Conservation (phyloP, 768 basidiomycete genomes). For the Mycena galericulata region DNA sequence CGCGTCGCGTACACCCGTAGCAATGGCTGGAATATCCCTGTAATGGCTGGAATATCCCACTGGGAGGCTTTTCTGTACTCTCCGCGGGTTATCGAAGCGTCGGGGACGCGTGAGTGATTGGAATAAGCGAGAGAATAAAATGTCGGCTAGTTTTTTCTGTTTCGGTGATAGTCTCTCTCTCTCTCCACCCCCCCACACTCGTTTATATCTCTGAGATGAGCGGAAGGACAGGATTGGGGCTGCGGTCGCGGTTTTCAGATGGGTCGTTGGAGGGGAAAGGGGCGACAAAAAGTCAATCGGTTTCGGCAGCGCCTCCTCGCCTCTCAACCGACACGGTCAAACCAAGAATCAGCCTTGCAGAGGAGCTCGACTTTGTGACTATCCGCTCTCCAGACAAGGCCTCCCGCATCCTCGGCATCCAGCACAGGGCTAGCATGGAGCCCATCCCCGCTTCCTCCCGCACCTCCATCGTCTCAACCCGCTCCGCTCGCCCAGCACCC, state of each 20-base stretch:
- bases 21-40: too few species aligned
- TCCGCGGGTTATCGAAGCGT: too few species aligned
- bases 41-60: too few species aligned
- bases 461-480: constrained; percentile 83
- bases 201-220: not conserved
- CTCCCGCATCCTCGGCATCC: constrained; percentile 80
- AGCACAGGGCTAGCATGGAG: constrained; percentile 82
- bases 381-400: constrained; percentile 74
- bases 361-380: constrained; percentile 83
- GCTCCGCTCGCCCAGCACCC: constrained; percentile 68
- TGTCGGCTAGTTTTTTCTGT: constrained; percentile 1
- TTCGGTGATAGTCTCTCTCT: too few species aligned
- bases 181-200: not conserved
- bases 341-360: constrained; percentile 61
- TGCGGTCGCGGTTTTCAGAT: constrained; percentile 23
- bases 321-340: constrained; percentile 48
- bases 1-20: too few species aligned
- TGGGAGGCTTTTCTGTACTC: too few species aligned
- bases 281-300: constrained; percentile 9
- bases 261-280: not conserved
- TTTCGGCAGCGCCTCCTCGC: constrained; percentile 17
- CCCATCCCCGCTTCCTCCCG: constrained; percentile 84
- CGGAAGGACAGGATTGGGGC: not conserved
- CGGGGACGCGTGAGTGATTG: too few species aligned
- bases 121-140: constrained; percentile 23